A percentile compares a stretch with the other conserved stretches of the same genome.
Conservation (phyloP, 805 yeast genomes). For the Candida awuae region DNA sequence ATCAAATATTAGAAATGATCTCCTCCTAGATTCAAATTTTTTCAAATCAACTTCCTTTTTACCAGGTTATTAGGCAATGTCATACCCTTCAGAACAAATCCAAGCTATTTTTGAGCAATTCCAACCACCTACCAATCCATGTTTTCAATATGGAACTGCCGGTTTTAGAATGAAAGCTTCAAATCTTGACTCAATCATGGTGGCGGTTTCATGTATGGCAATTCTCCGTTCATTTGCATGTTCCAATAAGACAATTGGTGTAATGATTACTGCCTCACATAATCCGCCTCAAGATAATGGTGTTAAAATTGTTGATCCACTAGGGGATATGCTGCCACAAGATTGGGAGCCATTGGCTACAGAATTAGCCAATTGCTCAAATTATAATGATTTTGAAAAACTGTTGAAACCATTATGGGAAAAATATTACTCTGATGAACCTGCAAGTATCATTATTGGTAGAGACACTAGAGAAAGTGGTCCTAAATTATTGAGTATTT, state of each 20-base stretch:
- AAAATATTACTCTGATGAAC: conserved; percentile 37
- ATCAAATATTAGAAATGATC: too few species aligned
- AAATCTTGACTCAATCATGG: conserved; percentile 70
- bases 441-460: conserved; percentile 55
- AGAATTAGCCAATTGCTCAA: conserved; percentile 59
- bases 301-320: conserved; percentile 87
- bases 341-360: conserved; percentile 84
- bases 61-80: conserved; percentile 7
- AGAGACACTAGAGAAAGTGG: conserved; percentile 88
- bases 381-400: conserved; percentile 36
- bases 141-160: conserved; percentile 86
- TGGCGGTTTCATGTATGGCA: conserved; percentile 77
- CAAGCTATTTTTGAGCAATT: conserved; percentile 21
- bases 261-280: conserved; percentile 94
- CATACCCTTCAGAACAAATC: conserved; percentile 10
- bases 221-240: conserved; percentile 68
- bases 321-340: conserved; percentile 80
- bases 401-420: conserved; percentile 21
- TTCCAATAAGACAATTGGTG: conserved; percentile 63
- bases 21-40: too few species aligned
- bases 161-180: conserved; percentile 80
- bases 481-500: conserved; percentile 48
- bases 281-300: conserved; percentile 91
- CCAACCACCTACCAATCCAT: conserved; percentile 37
- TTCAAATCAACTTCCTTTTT: too few species aligned